phyloP scores from a whole-genome alignment of 257 asterid species.

The Gentiana dahurica region DNA sequence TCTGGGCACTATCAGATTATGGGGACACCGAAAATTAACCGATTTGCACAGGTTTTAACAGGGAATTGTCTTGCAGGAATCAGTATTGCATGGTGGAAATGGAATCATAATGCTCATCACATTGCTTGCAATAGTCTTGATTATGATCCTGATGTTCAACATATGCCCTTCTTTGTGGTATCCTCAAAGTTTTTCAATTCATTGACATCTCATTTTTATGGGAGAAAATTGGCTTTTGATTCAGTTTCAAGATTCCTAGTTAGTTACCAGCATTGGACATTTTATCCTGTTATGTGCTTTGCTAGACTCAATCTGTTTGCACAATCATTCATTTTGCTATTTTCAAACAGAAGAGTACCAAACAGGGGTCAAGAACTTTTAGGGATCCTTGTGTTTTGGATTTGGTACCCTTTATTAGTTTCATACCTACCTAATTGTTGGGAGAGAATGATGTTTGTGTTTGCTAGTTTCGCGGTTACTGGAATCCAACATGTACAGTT shows the following conservation, averaged over 20 bases:
- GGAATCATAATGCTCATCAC: slow-evolving; percentile 88
- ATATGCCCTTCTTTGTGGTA: slow-evolving; percentile 67
- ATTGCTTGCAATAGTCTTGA: slow-evolving; percentile 84
- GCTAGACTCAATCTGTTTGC: slow-evolving; percentile 70
- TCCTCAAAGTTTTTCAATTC: slow-evolving; percentile 61
- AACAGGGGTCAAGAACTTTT: slow-evolving; percentile 38
- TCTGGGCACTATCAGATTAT: slow-evolving; percentile 72
- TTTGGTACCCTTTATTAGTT: slow-evolving; percentile 74
- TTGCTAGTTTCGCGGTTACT: slow-evolving; percentile 43
- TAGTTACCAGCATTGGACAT: slow-evolving; percentile 70
- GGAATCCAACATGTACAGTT: slow-evolving; percentile 81
- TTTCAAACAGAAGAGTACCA: slow-evolving; percentile 44
- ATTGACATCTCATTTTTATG: slow-evolving; percentile 48
- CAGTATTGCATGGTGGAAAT: slow-evolving; percentile 87
- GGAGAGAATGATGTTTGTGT: slow-evolving; percentile 45
- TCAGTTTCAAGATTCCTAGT: slow-evolving; percentile 43
- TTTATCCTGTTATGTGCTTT: slow-evolving; percentile 72
- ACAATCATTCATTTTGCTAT: slow-evolving; percentile 45
- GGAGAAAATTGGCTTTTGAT: slow-evolving; percentile 44
- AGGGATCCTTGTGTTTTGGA: slow-evolving; percentile 66
- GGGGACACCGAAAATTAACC: slow-evolving; percentile 27
- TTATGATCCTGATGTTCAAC: slow-evolving; percentile 81
- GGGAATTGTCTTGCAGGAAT: slow-evolving; percentile 79
- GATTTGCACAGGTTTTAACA: slow-evolving; percentile 46
- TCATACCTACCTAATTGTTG: slow-evolving; percentile 60